Conservation (phyloP, 116 monocot genomes). For the Posidonia oceanica region DNA sequence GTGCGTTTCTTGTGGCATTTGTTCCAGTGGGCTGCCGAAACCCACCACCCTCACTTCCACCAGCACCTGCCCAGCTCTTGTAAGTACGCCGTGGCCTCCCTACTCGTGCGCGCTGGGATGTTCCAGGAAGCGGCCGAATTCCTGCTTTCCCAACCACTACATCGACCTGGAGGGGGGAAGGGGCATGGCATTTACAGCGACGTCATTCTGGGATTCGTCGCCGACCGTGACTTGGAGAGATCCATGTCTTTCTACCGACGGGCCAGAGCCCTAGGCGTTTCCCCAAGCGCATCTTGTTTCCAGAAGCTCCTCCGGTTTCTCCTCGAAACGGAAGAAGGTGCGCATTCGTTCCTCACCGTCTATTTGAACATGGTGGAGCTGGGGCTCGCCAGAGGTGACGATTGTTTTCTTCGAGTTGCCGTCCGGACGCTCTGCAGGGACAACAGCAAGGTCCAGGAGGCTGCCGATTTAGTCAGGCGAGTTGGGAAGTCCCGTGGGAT, state of each 20-base stretch:
- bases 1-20: conserved; percentile 43
- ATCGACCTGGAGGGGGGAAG: conserved; percentile 2
- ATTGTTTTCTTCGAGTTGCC: conserved; percentile 31
- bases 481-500: conserved; percentile 19
- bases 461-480: conserved; percentile 34
- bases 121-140: conserved; percentile 35
- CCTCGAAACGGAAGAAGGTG: conserved; percentile 15
- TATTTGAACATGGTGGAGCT: conserved; percentile 52
- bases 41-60: conserved; percentile 17
- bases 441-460: conserved; percentile 37
- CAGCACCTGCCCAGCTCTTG: conserved; percentile 53
- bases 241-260: conserved; percentile 36
- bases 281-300: conserved; percentile 36
- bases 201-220: conserved; percentile 40
- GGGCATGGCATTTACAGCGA: conserved; percentile 29
- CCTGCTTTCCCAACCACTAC: conserved; percentile 25
- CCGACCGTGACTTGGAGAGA: conserved; percentile 19
- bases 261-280: conserved; percentile 25
- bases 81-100: conserved; percentile 30
- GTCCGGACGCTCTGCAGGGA: conserved; percentile 30
- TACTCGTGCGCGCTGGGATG: conserved; percentile 43
- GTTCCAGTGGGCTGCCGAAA: conserved; percentile 40
- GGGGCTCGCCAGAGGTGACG: conserved; percentile 26
- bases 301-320: conserved; percentile 31
- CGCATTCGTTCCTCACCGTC: conserved; percentile 24